These are phyloP conservation scores for Arthrinium phaeospermum DNA, from an alignment of 2,329 filamentous ascomycete species.

Conservation along the genomic window DNA sequence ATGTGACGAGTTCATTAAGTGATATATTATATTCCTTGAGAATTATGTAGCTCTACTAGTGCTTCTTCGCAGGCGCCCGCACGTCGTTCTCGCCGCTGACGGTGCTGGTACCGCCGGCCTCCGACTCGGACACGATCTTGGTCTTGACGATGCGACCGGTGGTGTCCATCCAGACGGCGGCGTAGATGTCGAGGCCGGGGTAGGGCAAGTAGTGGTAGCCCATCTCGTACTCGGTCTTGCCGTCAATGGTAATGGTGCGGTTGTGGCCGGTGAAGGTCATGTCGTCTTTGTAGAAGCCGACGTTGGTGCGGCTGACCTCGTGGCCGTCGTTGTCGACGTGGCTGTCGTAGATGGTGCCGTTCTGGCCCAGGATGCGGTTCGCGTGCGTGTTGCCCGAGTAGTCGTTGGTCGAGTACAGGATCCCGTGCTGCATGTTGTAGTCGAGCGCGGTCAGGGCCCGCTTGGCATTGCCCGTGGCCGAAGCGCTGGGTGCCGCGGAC, in stretches of 20 bases:
- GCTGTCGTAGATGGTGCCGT: constrained; percentile 58
- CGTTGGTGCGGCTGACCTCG: constrained; percentile 47
- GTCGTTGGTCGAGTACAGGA: constrained; percentile 66
- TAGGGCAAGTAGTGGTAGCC: constrained; percentile 61
- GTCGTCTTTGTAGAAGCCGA: constrained; percentile 55
- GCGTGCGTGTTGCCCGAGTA: constrained; percentile 61
- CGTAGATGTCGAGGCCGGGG: constrained; percentile 49
- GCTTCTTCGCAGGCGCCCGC: background rate
- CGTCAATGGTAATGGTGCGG: constrained; percentile 50
- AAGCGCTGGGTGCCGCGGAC: constrained; percentile 23
- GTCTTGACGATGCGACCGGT: constrained; percentile 55
- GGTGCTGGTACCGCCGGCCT: constrained; percentile 57
- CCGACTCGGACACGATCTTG: constrained; percentile 56
- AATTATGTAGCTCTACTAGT: background rate
- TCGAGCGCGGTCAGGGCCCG: constrained; percentile 32
- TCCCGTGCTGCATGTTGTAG: constrained; percentile 60
- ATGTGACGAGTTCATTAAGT: constrained; percentile 1
- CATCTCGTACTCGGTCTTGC: constrained; percentile 52
- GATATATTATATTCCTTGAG: constrained; percentile 5
- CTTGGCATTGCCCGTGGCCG: constrained; percentile 29
- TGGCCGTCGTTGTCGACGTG: constrained; percentile 58
- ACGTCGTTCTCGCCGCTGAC: constrained; percentile 48
- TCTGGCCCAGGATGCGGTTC: constrained; percentile 61
- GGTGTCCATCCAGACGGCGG: constrained; percentile 54
- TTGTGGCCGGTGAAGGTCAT: constrained; percentile 63